These are phyloP conservation scores for Calocera viscosa DNA, from an alignment of 768 basidiomycete genomes.

Conservation along the genomic window DNA sequence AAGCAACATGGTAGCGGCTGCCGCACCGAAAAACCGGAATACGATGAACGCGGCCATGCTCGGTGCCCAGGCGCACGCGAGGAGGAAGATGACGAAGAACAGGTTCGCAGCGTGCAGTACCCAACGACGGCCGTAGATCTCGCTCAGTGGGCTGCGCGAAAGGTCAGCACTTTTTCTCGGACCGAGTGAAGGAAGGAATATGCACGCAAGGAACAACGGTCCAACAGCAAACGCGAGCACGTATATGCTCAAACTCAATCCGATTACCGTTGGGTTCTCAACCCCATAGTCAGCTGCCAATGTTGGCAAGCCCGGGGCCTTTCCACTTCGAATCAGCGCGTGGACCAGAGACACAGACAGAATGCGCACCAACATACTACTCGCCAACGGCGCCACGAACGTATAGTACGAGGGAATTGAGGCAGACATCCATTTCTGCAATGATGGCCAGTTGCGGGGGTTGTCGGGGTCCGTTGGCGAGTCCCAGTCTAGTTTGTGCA, in stretches of 20 bases:
- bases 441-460: neutral
- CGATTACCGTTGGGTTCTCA: slow-evolving; percentile 39
- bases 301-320: slow-evolving; percentile 12
- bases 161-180: neutral
- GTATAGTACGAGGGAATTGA: neutral
- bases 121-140: slow-evolving; percentile 63
- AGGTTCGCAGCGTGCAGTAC: slow-evolving; percentile 56
- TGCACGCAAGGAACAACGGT: slow-evolving; percentile 45
- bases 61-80: slow-evolving; percentile 60
- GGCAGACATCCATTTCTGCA: neutral
- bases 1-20: too few species aligned
- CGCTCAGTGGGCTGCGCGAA: slow-evolving; percentile 43
- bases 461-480: neutral
- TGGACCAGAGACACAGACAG: slow-evolving; percentile 38
- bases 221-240: slow-evolving; percentile 53
- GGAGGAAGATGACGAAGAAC: slow-evolving; percentile 46
- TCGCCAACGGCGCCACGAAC: slow-evolving; percentile 36
- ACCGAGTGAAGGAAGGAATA: neutral
- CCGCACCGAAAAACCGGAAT: slow-evolving; percentile 60
- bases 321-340: slow-evolving; percentile 27
- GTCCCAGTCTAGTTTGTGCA: neutral
- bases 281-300: slow-evolving; percentile 26
- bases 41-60: slow-evolving; percentile 41
- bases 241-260: slow-evolving; percentile 51
- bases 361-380: slow-evolving; percentile 61